These are phyloP conservation scores for Epipyxis sp. DNA, from an alignment of 108 stramenopile species.

Conservation along the genomic window DNA sequence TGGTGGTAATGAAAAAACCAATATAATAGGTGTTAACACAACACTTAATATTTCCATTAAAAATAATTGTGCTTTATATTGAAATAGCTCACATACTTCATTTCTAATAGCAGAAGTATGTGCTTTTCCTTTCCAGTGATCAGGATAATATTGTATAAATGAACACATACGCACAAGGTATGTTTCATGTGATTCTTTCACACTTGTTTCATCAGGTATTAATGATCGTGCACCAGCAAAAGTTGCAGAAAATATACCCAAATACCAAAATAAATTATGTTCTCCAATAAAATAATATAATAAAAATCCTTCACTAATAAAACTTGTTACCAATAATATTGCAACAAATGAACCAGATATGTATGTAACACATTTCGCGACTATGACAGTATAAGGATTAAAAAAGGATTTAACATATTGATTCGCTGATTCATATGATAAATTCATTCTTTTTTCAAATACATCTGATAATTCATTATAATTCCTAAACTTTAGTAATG, in stretches of 20 bases:
- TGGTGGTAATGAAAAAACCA: conserved; percentile 72
- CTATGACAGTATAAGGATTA: conserved; percentile 64
- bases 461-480: conserved; percentile 89
- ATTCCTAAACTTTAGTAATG: conserved; percentile 87
- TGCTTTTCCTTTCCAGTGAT: conserved; percentile 71
- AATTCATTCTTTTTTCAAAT: conserved; percentile 62
- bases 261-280: conserved; percentile 87
- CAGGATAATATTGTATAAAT: conserved; percentile 84
- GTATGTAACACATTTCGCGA: conserved; percentile 75
- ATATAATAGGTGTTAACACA: conserved; percentile 75
- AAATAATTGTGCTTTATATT: conserved; percentile 67
- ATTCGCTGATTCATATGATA: conserved; percentile 70
- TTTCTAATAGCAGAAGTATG: conserved; percentile 62
- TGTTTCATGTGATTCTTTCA: background rate
- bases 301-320: conserved; percentile 85
- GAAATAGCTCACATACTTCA: conserved; percentile 68
- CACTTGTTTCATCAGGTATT: conserved; percentile 25
- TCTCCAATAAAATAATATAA: conserved; percentile 83
- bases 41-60: conserved; percentile 68
- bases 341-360: conserved; percentile 86
- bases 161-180: conserved; percentile 64
- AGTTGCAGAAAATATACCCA: conserved; percentile 56
- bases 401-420: conserved; percentile 77
- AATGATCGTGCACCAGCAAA: conserved; percentile 76
- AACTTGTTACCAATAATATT: conserved; percentile 75